These are phyloP conservation scores for Epichloe gansuensis DNA, from an alignment of 2,329 filamentous ascomycete species.

Conservation along the genomic window DNA sequence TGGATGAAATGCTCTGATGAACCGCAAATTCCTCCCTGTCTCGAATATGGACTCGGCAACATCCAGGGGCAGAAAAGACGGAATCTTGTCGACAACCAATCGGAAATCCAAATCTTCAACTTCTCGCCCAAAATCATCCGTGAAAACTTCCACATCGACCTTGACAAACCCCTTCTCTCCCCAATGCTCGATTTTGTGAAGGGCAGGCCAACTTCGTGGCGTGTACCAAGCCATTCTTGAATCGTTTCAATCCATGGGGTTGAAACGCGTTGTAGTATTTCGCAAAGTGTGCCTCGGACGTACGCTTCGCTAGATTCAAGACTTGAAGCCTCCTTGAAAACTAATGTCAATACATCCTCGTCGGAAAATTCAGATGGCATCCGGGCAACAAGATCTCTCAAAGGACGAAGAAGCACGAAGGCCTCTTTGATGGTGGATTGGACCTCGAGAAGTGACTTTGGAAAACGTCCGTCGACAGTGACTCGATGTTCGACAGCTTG, in stretches of 20 bases:
- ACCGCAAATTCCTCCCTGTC: conserved; percentile 62
- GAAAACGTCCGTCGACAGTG: conserved; percentile 27
- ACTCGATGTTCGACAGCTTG: conserved; percentile 37
- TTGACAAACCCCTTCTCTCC: conserved; percentile 47
- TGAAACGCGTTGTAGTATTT: conserved; percentile 52
- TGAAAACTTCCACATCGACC: conserved; percentile 39
- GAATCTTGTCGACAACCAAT: conserved; percentile 54
- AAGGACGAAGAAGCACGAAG: conserved; percentile 35
- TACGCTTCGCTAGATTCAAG: conserved; percentile 52
- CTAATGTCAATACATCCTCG: conserved; percentile 46
- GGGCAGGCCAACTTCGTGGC: conserved; percentile 41
- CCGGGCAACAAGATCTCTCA: conserved; percentile 38
- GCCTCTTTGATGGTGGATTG: conserved; percentile 37
- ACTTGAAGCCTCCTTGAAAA: conserved; percentile 50
- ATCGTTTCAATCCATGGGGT: conserved; percentile 55
- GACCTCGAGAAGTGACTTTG: conserved; percentile 40
- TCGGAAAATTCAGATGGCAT: conserved; percentile 37
- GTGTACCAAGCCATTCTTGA: conserved; percentile 64
- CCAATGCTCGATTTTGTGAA: conserved; percentile 34
- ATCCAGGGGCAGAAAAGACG: conserved; percentile 58
- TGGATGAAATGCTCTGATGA: conserved; percentile 59
- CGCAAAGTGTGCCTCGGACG: conserved; percentile 51
- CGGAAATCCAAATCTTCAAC: conserved; percentile 47
- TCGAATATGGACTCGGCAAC: conserved; percentile 65
- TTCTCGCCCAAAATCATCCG: conserved; percentile 48